phyloP scores from a whole-genome alignment of 352 stramenopile species.

The Globisporangium paroecandrum region DNA sequence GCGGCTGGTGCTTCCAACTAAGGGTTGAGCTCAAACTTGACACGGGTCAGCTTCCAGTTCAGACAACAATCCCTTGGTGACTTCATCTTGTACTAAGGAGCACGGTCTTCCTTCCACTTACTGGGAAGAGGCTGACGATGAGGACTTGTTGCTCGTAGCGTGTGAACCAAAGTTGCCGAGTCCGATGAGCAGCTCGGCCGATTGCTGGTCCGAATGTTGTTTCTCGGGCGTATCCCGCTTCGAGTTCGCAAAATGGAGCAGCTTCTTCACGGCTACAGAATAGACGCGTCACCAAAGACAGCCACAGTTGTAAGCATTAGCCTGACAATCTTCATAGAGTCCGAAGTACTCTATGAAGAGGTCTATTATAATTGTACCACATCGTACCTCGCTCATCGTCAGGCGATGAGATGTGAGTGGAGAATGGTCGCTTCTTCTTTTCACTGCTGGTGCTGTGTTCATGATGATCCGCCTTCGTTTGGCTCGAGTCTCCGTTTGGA shows the following conservation, averaged over 20 bases:
- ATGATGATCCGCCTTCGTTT: neutral
- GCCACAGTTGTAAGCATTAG: neutral
- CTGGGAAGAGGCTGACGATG: neutral
- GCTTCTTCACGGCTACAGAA: constrained; percentile 27
- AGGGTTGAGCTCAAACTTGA: neutral
- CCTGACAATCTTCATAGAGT: neutral
- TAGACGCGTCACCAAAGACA: neutral
- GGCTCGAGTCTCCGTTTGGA: neutral
- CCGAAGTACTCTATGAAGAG: neutral
- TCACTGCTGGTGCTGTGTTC: neutral
- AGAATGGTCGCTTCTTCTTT: neutral
- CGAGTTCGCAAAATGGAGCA: constrained; percentile 23
- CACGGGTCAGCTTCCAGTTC: neutral
- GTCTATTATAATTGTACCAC: neutral
- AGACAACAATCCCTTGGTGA: neutral
- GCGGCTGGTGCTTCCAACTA: neutral
- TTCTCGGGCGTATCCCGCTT: constrained; percentile 22
- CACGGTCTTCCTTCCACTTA: neutral
- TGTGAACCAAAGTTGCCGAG: constrained; percentile 27
- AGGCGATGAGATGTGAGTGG: neutral
- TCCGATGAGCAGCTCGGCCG: constrained; percentile 52
- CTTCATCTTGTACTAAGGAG: neutral
- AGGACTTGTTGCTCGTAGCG: neutral
- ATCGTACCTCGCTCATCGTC: constrained; percentile 15
- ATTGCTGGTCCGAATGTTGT: constrained; percentile 39